phyloP scores from a whole-genome alignment of 2,329 filamentous ascomycete species.

The Claviceps africana region DNA sequence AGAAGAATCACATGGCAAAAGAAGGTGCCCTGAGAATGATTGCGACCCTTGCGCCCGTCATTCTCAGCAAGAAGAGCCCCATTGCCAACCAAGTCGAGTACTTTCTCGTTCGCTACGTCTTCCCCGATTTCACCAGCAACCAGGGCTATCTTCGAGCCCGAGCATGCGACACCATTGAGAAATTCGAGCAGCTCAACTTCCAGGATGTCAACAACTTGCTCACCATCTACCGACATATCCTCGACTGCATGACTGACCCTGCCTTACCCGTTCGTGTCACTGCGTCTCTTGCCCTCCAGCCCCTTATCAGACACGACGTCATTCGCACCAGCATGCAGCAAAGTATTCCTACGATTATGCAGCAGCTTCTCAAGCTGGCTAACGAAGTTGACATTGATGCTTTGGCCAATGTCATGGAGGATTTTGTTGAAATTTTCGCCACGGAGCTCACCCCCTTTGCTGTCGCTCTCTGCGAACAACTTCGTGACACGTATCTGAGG shows the following conservation, averaged over 20 bases:
- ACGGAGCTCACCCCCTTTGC: slow-evolving; percentile 92
- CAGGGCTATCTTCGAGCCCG: slow-evolving; percentile 88
- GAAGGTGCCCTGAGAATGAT: slow-evolving; percentile 96
- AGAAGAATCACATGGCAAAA: slow-evolving; percentile 91
- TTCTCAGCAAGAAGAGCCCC: slow-evolving; percentile 94
- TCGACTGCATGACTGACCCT: slow-evolving; percentile 93
- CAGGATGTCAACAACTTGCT: slow-evolving; percentile 92
- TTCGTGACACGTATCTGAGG: slow-evolving; percentile 88
- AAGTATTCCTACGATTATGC: slow-evolving; percentile 98
- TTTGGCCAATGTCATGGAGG: slow-evolving; percentile 96
- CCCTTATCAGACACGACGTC: slow-evolving; percentile 86
- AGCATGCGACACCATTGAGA: slow-evolving; percentile 93
- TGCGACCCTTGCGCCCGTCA: slow-evolving; percentile 82
- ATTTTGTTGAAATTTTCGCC: slow-evolving; percentile 98
- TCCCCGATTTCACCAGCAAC: slow-evolving; percentile 88
- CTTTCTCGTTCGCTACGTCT: slow-evolving; percentile 95
- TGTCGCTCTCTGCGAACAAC: slow-evolving; percentile 86
- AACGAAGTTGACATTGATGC: slow-evolving; percentile 98
- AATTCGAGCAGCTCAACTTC: slow-evolving; percentile 95
- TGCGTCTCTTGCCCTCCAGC: slow-evolving; percentile 84
- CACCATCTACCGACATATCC: slow-evolving; percentile 89
- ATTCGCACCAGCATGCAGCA: slow-evolving; percentile 93
- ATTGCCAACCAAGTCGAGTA: slow-evolving; percentile 97
- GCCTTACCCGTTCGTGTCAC: slow-evolving; percentile 88
- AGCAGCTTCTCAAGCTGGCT: slow-evolving; percentile 88